Base-by-base conservation (phyloP, 148 eudicot genomes). In the Chenopodium quinoa region DNA sequence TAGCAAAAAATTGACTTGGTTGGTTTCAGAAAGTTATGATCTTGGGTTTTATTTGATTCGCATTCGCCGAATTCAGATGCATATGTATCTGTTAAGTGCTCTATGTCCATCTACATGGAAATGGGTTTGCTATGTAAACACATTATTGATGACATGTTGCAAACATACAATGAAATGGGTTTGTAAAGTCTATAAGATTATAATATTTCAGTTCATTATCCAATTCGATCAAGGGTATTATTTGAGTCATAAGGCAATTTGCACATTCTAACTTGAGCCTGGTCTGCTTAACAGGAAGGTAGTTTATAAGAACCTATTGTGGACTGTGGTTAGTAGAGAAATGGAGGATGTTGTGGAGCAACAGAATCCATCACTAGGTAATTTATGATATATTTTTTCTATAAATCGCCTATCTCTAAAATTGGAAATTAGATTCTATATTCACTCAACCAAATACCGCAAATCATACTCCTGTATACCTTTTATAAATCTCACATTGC, bases 311-410 rank as follows among this genome's bases (percentile, higher is more conserved):
- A 37, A 37, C 40, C 40, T 37, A 37, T 7, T 37, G 40, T 37
- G 40, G 40, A 37, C 13, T 27, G 72, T 31, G 44, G 16, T 67
- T 68, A 19, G 19, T 68, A 12, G 54, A 71, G 75, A 71, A 44
- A 71, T 71, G 75, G 54, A 71, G 54, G 75, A 71, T 71, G 75
- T 71, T 37, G 1, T 71, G 50, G 54, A 71, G 52, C 74, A 40
- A 71, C 54, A 71, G 14, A 71, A 22, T 9, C 4, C 2, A 71
- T 44, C 75, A 71, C 13, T 9, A 44, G 75, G 75, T 71, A 44
- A 71, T 48, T 48, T 48, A 9, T 48, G 52, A 48, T 48, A 37
- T 48, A 9, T 48, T 48, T 2, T 1, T 48, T 48, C 12, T 9
- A 48, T 48, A 1, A 48, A 48, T 48, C 52, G 2, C 2, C 40